Evolutionary conservation across 768 basidiomycete species (phyloP).

Genomic region (Cytidiella melzeri): DNA sequence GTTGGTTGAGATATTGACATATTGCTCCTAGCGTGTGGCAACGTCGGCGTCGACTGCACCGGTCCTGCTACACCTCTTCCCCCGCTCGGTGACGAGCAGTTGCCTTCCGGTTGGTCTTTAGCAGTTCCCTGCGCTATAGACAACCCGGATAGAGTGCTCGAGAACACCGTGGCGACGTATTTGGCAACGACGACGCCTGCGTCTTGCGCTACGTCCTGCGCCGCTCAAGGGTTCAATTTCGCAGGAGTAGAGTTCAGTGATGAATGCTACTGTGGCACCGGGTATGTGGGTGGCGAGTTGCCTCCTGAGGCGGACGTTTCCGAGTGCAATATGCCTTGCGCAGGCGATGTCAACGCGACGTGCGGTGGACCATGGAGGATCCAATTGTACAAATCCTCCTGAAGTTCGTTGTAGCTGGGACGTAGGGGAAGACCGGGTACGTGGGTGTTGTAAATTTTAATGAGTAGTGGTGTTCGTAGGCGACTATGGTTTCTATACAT

Average conservation of each 20-base stretch:
- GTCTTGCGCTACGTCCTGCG: slow-evolving; percentile 26
- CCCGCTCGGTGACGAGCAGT: background rate
- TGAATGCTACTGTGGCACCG: slow-evolving; percentile 26
- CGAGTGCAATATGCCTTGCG: slow-evolving; percentile 6
- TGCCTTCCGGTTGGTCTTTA: slow-evolving; percentile 11
- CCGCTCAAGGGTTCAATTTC: slow-evolving; percentile 20
- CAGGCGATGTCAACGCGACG: background rate
- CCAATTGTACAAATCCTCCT: slow-evolving; percentile 2
- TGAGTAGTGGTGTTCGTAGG: slow-evolving; percentile 1
- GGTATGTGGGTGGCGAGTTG: background rate
- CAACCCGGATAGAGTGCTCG: slow-evolving; percentile 14
- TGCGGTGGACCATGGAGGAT: slow-evolving; percentile 9
- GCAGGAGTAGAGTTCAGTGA: slow-evolving; percentile 28
- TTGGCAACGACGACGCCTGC: slow-evolving; percentile 22
- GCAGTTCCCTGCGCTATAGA: slow-evolving; percentile 16
- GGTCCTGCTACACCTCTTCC: slow-evolving; percentile 4
- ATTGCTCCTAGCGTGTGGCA: slow-evolving; percentile 6
- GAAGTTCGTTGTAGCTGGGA: background rate
- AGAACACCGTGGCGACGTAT: slow-evolving; percentile 13
- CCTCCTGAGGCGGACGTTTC: background rate
- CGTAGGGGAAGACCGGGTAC: too few relatives aligned
- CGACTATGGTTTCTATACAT: background rate
- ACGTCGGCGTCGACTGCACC: slow-evolving; percentile 4
- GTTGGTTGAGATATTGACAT: too few relatives aligned
- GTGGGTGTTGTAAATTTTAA: background rate